These are phyloP conservation scores for Corinectria fuckeliana DNA, from an alignment of 2,329 filamentous ascomycete genomes.

Conservation along the genomic window DNA sequence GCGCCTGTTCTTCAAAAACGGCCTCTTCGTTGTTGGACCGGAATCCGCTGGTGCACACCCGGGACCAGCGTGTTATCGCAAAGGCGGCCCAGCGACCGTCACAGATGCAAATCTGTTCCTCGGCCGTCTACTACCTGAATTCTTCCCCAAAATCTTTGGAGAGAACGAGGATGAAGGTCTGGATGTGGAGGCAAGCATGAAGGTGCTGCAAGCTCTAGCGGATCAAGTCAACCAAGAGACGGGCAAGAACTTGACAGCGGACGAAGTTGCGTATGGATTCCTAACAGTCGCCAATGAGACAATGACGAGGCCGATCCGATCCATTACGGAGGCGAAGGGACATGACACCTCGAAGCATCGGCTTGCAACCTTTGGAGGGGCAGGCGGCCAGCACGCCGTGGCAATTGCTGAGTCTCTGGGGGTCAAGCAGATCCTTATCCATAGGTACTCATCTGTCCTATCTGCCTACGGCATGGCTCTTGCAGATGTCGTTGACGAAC, in stretches of 20 bases:
- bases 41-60: conserved; percentile 90
- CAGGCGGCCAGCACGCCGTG: conserved; percentile 91
- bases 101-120: conserved; percentile 91
- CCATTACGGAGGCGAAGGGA: conserved; percentile 89
- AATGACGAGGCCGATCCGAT: conserved; percentile 89
- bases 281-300: conserved; percentile 89
- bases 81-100: conserved; percentile 88
- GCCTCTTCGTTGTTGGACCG: conserved; percentile 88
- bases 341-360: conserved; percentile 90
- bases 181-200: conserved; percentile 76
- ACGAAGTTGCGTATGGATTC: conserved; percentile 90
- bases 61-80: conserved; percentile 89
- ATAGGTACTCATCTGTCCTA: conserved; percentile 86
- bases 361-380: conserved; percentile 91
- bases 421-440: conserved; percentile 84
- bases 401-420: conserved; percentile 86
- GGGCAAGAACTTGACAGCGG: conserved; percentile 72
- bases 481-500: conserved; percentile 90
- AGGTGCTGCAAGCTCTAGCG: conserved; percentile 76
- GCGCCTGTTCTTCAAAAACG: conserved; percentile 84
- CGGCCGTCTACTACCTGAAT: conserved; percentile 83
- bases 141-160: conserved; percentile 95
- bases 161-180: conserved; percentile 84
- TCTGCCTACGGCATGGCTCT: conserved; percentile 94
- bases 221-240: conserved; percentile 80